These are phyloP conservation scores for Scenedesmus sp. DNA, from an alignment of 163 green algal species.

Conservation along the genomic window DNA sequence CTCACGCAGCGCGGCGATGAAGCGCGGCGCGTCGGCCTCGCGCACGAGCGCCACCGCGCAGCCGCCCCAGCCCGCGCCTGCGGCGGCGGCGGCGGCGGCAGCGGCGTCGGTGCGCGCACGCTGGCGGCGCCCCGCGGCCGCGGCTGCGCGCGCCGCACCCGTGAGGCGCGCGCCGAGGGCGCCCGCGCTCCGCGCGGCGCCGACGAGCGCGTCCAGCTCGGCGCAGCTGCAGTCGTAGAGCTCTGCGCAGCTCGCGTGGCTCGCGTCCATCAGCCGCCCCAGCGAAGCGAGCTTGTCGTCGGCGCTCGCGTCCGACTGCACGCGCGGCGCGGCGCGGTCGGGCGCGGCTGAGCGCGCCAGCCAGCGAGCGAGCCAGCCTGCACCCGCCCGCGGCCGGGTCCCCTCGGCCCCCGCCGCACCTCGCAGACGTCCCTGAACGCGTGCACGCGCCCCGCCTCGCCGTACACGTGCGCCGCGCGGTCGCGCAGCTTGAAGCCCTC, in stretches of 20 bases:
- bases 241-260: constrained; percentile 79
- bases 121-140: no score
- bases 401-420: constrained; percentile 17
- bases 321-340: not conserved
- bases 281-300: constrained; percentile 73
- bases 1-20: constrained; percentile 77
- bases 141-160: constrained; percentile 54
- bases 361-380: not conserved
- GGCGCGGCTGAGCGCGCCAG: not conserved
- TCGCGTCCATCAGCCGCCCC: constrained; percentile 90
- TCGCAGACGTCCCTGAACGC: constrained; percentile 83
- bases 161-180: constrained; percentile 92
- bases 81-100: no score
- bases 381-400: not conserved
- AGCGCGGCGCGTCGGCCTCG: constrained; percentile 68
- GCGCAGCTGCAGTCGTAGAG: constrained; percentile 93
- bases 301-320: constrained; percentile 17
- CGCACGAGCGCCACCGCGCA: constrained; percentile 92
- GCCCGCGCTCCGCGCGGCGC: constrained; percentile 64
- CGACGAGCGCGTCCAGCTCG: constrained; percentile 91
- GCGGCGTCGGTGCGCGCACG: no score
- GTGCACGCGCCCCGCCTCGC: constrained; percentile 85
- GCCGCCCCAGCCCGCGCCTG: constrained; percentile 92
- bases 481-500: constrained; percentile 84
- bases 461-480: constrained; percentile 85